Evolutionary conservation across 495 filamentous ascomycete species (phyloP), one percentile per base, ranked within the genome.

Genomic region (Penicillium antarcticum): DNA sequence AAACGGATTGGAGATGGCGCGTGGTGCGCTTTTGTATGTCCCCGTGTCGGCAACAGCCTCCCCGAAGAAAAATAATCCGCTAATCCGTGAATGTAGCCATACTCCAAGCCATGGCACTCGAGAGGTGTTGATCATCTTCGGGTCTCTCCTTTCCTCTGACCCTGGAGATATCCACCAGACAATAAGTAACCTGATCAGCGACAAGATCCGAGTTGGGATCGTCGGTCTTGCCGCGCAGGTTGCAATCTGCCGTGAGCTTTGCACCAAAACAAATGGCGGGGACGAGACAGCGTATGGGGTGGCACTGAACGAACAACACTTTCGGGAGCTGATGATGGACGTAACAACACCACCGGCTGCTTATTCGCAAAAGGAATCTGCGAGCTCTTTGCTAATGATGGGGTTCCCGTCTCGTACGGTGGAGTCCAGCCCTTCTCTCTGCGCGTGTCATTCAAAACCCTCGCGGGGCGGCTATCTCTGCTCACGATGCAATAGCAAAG

Each of bases 121-220:
- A 48, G 94, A 97, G 66, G 83, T 96, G 10, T 82, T 99, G 12
- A 82, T 99, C 29, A 81, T 97, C 41, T 95, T 91, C 61, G 95
- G 94, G 37, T 94, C 92, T 24, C 80, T 97, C 2, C 80, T 94
- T 14, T 89, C 89, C 26, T 87, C 84, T 53, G 94, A 99, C 56
- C 94, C 94, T 0, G 89, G 91, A 42, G 95, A 99, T 68, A 97
- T 99, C 51, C 89, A 96, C 64, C 80, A 87, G 57, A 99, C 92
- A 1, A 92, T 97, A 63, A 70, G 74, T 17, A 75, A 80, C 9
- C 82, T 96, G 19, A 79, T 92, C 19, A 66, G 71, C 48, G 91
- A 96, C 67, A 83, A 86, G 19, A 91, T 99, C 55, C 87, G 87
- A 13, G 88, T 96, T 31, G 82, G 85, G 14, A 81, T 99, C 45